Evolutionary conservation across 2,329 filamentous ascomycete species (phyloP), one percentile per base, ranked within the genome.

Genomic region (Remersonia thermophila): DNA sequence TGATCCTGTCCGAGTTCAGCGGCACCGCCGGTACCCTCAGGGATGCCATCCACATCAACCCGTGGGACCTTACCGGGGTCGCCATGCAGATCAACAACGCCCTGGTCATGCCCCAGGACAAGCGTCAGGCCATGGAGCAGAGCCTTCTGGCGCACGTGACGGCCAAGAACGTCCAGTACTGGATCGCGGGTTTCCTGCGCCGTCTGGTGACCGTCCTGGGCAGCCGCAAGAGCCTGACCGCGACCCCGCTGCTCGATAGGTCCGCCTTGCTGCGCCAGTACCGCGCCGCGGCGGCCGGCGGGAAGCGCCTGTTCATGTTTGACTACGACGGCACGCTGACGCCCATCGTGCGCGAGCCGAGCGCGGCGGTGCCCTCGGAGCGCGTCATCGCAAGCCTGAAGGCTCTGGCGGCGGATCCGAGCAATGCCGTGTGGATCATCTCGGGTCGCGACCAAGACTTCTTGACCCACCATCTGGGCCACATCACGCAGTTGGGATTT

Each of bases 251-350:
- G 2, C 73, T 96, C 14, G 86, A 96, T 54, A 77, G 78, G 26
- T 67, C 76, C 3, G 67, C 75, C 43, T 60, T 95, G 46, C 65
- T 93, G 27, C 63, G 69, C 37, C 78, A 79, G 41, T 96, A 95
- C 58, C 74, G 77, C 41, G 65, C 71, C 27, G 77, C 85, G 5
- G 20, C 20, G 20, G 20, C 5, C 20, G 20, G 20, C 3, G 72
- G 72, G 43, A 84, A 83, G 59, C 77, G 91, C 9, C 67, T 98
- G 3, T 94, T 96, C 65, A 89, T 98, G 83, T 95, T 96, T 55
- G 91, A 98, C 61, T 98, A 98, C 52, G 91, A 98, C 55, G 91
- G 91, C 32, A 98, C 91, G 1, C 71, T 98, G 37, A 96, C 91
- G 3, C 84, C 87, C 0, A 96, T 98, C 50, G 91, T 96, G 37